Evolutionary conservation across 371 early-diverging fungal genomes (phyloP), one percentile per base, ranked within the genome.

Genomic region (Mortierella polycephala): DNA sequence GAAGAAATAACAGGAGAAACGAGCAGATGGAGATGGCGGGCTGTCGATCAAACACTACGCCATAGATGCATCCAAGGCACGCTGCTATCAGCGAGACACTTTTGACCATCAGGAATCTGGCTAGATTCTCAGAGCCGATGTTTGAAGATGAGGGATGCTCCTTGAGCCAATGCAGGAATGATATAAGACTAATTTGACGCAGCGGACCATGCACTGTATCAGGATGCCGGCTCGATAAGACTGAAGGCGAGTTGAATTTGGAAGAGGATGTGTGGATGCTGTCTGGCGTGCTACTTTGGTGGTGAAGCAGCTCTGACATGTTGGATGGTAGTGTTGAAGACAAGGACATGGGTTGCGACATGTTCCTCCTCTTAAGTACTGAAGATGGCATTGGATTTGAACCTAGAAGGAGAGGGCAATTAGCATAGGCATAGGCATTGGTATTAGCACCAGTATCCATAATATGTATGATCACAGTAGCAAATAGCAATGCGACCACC

Each of bases 111-210:
- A 76, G 57, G 55, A 76, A 76, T 20, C 77, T 49, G 39, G 63
- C 71, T 49, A 76, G 51, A 57, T 71, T 71, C 40, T 76, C 77
- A 7, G 77, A 76, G 12, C 71, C 77, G 30, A 76, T 61, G n/a
- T 60, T 71, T 47, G 71, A 63, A 3, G 77, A 76, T 20, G 77
- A 54, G 3, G 77, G 77, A 54, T 76, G 77, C 0, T 76, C 77
- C 39, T 42, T 71, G 41, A 76, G 77, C 77, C 77, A 76, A 21
- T 60, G 64, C 14, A 76, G n/a, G 23, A 76, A 62, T 11, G 77
- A 30, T 30, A 4, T 30, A 30, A 71, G 7, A 20, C 42, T 11
- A 76, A 56, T 0, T 71, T 64, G 39, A 76, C 55, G 18, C 63
- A 63, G 46, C 44, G 69, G 5, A 16, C 59, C 45, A 10, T 62